Evolutionary conservation across 257 asterid genomes (phyloP).

Genomic region (Nicotiana undulata): DNA sequence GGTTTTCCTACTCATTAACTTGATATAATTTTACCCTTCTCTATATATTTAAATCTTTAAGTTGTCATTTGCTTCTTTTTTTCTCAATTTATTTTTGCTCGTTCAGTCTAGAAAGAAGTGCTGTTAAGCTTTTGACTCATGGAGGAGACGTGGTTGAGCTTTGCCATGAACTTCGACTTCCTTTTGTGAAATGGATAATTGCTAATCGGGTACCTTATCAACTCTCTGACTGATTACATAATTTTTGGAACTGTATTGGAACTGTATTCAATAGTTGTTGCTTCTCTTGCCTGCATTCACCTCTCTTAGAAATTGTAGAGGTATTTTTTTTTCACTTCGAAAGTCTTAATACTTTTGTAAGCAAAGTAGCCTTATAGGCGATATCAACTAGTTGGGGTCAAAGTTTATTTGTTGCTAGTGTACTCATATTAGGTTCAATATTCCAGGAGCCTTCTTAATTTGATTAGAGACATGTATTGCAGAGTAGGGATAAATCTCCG

Average conservation of each 20-base stretch:
- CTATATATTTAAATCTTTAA: slow-evolving; percentile 6
- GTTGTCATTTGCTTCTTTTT: slow-evolving; percentile 11
- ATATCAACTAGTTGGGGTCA: neutral
- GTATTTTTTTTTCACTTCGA: neutral
- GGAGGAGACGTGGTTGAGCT: slow-evolving; percentile 95
- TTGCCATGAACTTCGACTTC: slow-evolving; percentile 83
- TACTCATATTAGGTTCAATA: neutral
- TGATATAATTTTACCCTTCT: neutral
- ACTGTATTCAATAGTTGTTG: neutral
- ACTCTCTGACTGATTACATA: neutral
- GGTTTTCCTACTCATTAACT: neutral
- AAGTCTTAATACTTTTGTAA: neutral
- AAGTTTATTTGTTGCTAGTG: neutral
- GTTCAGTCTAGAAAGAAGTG: slow-evolving; percentile 32
- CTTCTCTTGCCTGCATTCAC: neutral
- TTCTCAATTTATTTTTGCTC: slow-evolving; percentile 9
- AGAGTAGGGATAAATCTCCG: neutral
- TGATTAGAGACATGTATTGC: neutral
- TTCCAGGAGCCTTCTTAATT: neutral
- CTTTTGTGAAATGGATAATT: slow-evolving; percentile 72
- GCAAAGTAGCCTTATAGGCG: neutral
- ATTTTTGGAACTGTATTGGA: neutral
- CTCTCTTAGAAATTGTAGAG: neutral
- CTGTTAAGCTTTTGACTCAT: slow-evolving; percentile 70
- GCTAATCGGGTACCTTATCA: slow-evolving; percentile 54